Percentiles rank a stretch among this genome's conserved stretches.
Conservation (phyloP, 75 land plant species). For the Ceratopteris richardii region DNA sequence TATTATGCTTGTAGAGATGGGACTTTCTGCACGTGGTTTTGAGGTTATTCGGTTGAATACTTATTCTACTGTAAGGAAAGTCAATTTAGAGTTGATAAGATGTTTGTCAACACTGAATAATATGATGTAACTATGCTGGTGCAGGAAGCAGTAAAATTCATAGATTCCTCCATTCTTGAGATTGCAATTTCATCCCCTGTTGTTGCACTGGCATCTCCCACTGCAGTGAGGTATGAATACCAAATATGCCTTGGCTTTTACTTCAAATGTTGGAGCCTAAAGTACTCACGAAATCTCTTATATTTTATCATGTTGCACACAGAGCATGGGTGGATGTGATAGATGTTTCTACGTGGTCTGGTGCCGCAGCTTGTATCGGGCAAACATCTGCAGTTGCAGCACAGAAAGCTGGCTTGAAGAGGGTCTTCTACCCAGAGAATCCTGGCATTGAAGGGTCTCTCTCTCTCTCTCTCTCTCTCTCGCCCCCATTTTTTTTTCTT, state of each 20-base stretch:
- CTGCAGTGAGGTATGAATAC: constrained; percentile 74
- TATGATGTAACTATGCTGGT: no score
- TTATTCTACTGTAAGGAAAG: constrained; percentile 68
- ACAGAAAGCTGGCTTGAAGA: constrained; percentile 61
- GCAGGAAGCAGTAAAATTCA: constrained; percentile 60
- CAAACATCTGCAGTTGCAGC: constrained; percentile 88
- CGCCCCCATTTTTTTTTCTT: background rate
- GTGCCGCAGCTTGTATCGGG: constrained; percentile 94
- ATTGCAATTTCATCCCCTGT: constrained; percentile 69
- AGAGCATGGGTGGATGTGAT: constrained; percentile 84
- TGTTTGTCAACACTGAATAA: no score
- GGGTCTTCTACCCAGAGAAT: constrained; percentile 63
- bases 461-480: background rate
- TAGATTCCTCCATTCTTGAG: constrained; percentile 38
- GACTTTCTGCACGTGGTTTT: constrained; percentile 69
- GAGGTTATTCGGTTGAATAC: constrained; percentile 80
- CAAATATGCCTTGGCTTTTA: no score
- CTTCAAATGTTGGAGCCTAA: no score
- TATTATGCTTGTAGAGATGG: constrained; percentile 41
- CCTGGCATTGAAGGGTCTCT: constrained; percentile 93
- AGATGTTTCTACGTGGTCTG: constrained; percentile 45
- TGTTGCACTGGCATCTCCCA: constrained; percentile 92
- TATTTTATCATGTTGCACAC: constrained; percentile 7
- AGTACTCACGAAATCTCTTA: no score
- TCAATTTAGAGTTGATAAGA: background rate